phyloP scores from a whole-genome alignment of 1,139 yeast genomes.

The Magnusiomyces paraingens region DNA sequence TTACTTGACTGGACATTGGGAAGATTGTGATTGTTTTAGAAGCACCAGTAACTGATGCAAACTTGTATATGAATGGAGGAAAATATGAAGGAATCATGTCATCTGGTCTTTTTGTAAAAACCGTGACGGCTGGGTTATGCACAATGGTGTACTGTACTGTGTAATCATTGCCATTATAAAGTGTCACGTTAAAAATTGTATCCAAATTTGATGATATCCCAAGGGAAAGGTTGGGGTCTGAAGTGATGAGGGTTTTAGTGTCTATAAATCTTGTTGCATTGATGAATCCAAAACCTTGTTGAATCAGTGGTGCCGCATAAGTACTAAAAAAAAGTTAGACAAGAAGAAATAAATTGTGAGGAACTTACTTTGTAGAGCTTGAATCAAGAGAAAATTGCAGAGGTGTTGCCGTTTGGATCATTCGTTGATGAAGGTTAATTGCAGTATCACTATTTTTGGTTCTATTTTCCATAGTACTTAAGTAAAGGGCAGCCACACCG shows the following conservation, averaged over 20 bases:
- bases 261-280: constrained; percentile 35
- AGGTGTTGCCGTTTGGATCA: constrained; percentile 4
- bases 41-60: constrained; percentile 8
- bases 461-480: constrained; percentile 8
- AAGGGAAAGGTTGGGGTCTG: constrained; percentile 17
- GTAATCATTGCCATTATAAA: constrained; percentile 16
- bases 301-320: constrained; percentile 19
- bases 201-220: constrained; percentile 18
- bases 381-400: not conserved
- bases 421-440: not conserved
- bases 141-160: constrained; percentile 15
- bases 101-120: constrained; percentile 2
- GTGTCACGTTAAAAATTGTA: constrained; percentile 12
- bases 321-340: not conserved
- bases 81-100: constrained; percentile 4
- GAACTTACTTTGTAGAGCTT: not conserved
- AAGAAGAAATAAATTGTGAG: too few species aligned
- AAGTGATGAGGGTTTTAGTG: constrained; percentile 28
- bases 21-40: constrained; percentile 2
- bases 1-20: constrained; percentile 1
- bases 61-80: constrained; percentile 13
- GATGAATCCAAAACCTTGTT: constrained; percentile 29
- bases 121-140: constrained; percentile 15
- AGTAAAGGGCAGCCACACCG: constrained; percentile 22
- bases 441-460: constrained; percentile 1